These are phyloP conservation scores for Pseudogymnoascus sp. DNA, from an alignment of 2,329 filamentous ascomycete species.

Conservation along the genomic window DNA sequence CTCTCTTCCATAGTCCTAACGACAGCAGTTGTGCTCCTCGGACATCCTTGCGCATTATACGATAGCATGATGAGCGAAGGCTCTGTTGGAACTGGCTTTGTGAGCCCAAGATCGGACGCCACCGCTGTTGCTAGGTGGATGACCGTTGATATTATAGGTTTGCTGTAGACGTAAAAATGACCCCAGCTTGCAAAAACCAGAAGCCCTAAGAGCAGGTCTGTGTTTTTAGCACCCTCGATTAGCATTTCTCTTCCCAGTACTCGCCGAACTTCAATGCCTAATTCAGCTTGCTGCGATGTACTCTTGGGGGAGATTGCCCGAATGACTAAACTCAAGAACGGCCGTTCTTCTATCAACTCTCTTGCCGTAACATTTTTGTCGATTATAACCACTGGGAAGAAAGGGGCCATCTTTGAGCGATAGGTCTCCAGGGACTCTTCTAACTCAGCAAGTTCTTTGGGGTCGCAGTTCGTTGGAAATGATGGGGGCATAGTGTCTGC, in stretches of 20 bases:
- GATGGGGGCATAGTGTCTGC: neutral
- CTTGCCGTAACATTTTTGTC: neutral
- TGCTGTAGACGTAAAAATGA: neutral
- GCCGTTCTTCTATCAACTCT: constrained; percentile 1
- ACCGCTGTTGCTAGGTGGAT: constrained; percentile 15
- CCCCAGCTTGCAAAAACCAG: neutral
- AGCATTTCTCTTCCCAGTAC: constrained; percentile 3
- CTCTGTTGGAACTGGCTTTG: constrained; percentile 15
- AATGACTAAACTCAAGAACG: constrained; percentile 10
- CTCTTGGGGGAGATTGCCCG: constrained; percentile 1
- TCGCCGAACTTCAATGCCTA: neutral
- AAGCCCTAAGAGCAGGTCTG: neutral
- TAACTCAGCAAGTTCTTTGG: constrained; percentile 1
- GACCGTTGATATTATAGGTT: constrained; percentile 3
- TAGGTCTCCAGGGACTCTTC: constrained; percentile 12
- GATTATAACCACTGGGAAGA: constrained; percentile 12
- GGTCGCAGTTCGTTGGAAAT: neutral
- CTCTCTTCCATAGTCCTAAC: constrained; percentile 15
- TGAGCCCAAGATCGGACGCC: constrained; percentile 17
- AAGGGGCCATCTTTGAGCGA: constrained; percentile 12
- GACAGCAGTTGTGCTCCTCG: neutral
- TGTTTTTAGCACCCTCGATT: neutral
- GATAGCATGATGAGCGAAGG: constrained; percentile 1
- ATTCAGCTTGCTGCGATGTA: neutral
- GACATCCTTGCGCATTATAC: neutral